Conservation (phyloP, 345 rosid species). For the Ailanthus altissimus region DNA sequence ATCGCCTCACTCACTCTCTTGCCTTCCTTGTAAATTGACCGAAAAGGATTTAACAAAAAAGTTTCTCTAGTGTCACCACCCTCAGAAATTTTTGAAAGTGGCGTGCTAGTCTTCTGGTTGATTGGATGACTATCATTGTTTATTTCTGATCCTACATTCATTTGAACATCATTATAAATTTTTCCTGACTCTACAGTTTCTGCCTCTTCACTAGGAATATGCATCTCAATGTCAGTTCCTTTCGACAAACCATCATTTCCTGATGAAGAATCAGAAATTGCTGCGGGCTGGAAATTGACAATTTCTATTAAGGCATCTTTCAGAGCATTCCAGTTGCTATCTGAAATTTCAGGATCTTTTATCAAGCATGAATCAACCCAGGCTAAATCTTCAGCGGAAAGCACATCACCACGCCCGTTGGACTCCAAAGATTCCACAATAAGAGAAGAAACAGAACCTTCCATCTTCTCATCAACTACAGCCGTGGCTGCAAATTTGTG, state of each 20-base stretch:
- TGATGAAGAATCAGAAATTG: conserved; percentile 29
- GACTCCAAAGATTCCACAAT: conserved; percentile 31
- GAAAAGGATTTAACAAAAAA: conserved; percentile 35
- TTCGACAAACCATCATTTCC: conserved; percentile 14
- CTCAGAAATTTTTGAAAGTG: conserved; percentile 24
- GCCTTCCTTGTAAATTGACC: conserved; percentile 35
- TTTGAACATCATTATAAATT: not conserved
- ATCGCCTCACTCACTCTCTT: conserved; percentile 10
- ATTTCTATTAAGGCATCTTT: conserved; percentile 60
- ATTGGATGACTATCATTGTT: conserved; percentile 4
- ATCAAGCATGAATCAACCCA: conserved; percentile 77
- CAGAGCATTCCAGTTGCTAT: conserved; percentile 45
- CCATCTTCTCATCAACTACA: conserved; percentile 24
- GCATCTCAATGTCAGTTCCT: conserved; percentile 29
- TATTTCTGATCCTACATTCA: conserved; percentile 24
- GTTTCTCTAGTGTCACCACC: conserved; percentile 26
- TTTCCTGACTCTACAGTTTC: conserved; percentile 5
- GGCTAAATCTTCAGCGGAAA: conserved; percentile 56
- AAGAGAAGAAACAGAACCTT: conserved; percentile 28
- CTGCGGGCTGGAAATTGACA: conserved; percentile 41
- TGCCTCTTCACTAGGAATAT: conserved; percentile 14
- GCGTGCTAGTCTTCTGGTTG: conserved; percentile 26
- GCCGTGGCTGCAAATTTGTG: conserved; percentile 28
- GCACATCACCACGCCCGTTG: conserved; percentile 28
- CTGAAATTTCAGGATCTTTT: conserved; percentile 45